Conservation (phyloP, 2,329 filamentous ascomycete species). For the Aquanectria penicillioides region DNA sequence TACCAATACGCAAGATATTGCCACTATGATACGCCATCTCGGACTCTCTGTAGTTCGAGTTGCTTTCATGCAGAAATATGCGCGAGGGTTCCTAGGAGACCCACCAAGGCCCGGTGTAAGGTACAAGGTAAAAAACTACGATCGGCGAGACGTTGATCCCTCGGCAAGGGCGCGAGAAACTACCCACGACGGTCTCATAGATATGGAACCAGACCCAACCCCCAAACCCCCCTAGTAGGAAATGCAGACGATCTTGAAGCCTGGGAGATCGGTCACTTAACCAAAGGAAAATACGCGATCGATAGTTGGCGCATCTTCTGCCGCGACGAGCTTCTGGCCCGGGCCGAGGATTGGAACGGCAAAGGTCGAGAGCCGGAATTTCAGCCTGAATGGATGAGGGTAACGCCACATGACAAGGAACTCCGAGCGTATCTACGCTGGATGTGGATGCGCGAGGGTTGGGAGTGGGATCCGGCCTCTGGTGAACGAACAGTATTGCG, state of each 20-base stretch:
- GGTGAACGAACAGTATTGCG: constrained; percentile 68
- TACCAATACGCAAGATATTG: constrained; percentile 60
- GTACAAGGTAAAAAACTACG: constrained; percentile 63
- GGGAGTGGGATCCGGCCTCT: constrained; percentile 79
- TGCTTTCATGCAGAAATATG: constrained; percentile 74
- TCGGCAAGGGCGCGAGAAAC: neutral
- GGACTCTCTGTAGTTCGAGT: constrained; percentile 78
- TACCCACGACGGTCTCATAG: neutral
- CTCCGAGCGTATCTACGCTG: constrained; percentile 86
- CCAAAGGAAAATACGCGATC: constrained; percentile 82
- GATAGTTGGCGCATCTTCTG: constrained; percentile 97
- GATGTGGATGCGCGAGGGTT: constrained; percentile 92
- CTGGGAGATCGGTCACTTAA: constrained; percentile 89
- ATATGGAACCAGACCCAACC: neutral
- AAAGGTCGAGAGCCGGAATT: constrained; percentile 63
- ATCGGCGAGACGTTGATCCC: constrained; percentile 45
- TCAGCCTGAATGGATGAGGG: constrained; percentile 91
- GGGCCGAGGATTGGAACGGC: constrained; percentile 74
- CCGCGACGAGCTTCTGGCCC: constrained; percentile 77
- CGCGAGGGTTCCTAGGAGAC: constrained; percentile 71
- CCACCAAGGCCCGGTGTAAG: constrained; percentile 70
- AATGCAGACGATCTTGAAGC: constrained; percentile 50
- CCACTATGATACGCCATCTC: constrained; percentile 72
- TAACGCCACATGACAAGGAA: constrained; percentile 86
- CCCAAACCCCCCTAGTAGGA: constrained; percentile 4